Evolutionary conservation across 805 yeast genomes (phyloP), one percentile per base, ranked within the genome.

Genomic region (Candida krabiensis): DNA sequence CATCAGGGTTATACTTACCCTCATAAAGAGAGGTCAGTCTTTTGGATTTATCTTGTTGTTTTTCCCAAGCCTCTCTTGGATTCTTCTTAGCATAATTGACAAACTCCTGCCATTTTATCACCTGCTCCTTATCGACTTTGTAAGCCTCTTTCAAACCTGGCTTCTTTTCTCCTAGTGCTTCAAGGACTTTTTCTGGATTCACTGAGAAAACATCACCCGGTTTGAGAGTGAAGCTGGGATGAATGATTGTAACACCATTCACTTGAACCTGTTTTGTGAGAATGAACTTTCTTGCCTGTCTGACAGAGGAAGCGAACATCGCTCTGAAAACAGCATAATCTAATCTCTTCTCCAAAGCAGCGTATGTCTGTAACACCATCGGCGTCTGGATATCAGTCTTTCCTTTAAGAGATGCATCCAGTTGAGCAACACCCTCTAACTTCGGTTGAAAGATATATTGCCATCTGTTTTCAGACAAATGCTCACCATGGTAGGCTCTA

Each of bases 401-500:
- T 52, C 86, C 86, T 49, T 77, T 77, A 49, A 82, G 69, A 2
- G 90, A 81, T 7, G 91, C 86, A 63, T 87, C 95, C 58, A 88
- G 73, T 55, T 88, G 96, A 7, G 95, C 93, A 28, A 88, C 96
- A 19, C 95, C 86, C 43, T 84, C 81, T 50, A 89, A 70, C 43
- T 82, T 80, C 17, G 79, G 76, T 37, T 79, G 69, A 66, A 91
- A 90, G 34, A 75, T 62, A 7, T 79, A 66, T 57, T 84, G 83
- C 83, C 89, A 86, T 58, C 90, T 79, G 14, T 77, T 69, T 61
- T 93, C 99, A 1, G 91, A 85, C 39, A 91, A 62, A 60, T 84
- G 87, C 56, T 93, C 98, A 52, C 99, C 99, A 61, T 91, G 99
- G 62, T 91, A 91, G 1, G 91, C 83, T 66, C 99, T 79, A 6